phyloP scores from a whole-genome alignment of 768 basidiomycete genomes.

The Lentinula aciculospora region DNA sequence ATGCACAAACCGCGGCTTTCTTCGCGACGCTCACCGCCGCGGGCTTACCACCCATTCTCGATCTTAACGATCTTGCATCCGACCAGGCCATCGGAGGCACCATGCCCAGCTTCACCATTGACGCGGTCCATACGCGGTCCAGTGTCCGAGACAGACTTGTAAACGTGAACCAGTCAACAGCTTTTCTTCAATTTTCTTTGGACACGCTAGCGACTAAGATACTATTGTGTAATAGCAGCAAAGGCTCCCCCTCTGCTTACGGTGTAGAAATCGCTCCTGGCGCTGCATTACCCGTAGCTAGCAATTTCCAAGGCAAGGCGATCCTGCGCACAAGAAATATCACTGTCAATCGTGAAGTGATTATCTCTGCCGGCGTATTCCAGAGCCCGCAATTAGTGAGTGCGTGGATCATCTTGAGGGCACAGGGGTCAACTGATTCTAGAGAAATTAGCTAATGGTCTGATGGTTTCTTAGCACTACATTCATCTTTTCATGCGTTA shows the following conservation, averaged over 20 bases:
- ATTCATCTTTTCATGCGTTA: background rate
- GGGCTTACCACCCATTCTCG: constrained; percentile 14
- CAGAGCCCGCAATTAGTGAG: constrained; percentile 17
- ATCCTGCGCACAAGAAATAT: constrained; percentile 8
- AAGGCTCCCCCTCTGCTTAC: constrained; percentile 13
- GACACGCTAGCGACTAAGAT: constrained; percentile 21
- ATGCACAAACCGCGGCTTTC: constrained; percentile 18
- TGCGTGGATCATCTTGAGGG: background rate
- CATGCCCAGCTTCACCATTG: constrained; percentile 16
- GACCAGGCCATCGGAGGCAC: constrained; percentile 17
- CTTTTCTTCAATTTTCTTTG: constrained; percentile 14
- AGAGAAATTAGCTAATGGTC: constrained; percentile 9
- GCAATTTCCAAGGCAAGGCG: constrained; percentile 14
- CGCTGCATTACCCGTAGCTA: constrained; percentile 14
- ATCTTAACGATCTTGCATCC: constrained; percentile 18
- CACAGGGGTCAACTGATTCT: background rate
- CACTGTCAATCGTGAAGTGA: constrained; percentile 15
- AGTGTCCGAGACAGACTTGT: constrained; percentile 19
- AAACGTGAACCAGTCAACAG: constrained; percentile 10
- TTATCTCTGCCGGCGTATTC: constrained; percentile 16
- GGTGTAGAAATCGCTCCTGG: constrained; percentile 15
- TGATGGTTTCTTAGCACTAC: constrained; percentile 14
- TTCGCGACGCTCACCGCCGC: constrained; percentile 12
- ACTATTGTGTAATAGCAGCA: constrained; percentile 11
- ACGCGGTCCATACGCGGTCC: constrained; percentile 20